Conservation (phyloP, 2,329 filamentous ascomycete genomes). For the Cladosporium sphaerospermum region DNA sequence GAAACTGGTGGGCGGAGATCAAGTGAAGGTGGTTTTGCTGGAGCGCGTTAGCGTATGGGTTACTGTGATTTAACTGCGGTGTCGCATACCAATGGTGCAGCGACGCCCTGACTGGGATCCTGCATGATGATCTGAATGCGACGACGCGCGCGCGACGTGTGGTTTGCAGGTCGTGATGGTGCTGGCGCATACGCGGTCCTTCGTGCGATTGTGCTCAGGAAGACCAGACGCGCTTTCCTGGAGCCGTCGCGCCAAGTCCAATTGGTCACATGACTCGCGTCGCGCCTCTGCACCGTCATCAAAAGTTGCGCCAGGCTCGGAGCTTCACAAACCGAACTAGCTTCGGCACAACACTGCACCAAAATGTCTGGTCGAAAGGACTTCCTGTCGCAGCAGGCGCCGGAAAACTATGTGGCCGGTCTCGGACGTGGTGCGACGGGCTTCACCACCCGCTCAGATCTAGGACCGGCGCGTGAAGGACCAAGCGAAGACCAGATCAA, state of each 20-base stretch:
- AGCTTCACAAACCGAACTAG: background rate
- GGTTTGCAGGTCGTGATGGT: background rate
- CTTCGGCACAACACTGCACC: background rate
- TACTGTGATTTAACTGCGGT: background rate
- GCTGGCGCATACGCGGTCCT: conserved; percentile 5
- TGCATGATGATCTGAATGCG: conserved; percentile 23
- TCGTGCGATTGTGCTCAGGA: background rate
- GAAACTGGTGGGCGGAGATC: conserved; percentile 76
- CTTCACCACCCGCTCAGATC: conserved; percentile 93
- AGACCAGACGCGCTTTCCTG: background rate
- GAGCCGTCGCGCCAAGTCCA: background rate
- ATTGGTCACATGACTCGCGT: conserved; percentile 9
- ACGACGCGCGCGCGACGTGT: background rate
- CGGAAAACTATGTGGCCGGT: conserved; percentile 71
- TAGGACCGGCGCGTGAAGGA: conserved; percentile 89
- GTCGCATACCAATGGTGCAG: conserved; percentile 36
- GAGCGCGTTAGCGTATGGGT: conserved; percentile 9
- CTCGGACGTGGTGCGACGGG: conserved; percentile 95
- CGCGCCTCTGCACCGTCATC: background rate
- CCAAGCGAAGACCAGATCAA: conserved; percentile 98
- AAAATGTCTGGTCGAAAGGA: conserved; percentile 65
- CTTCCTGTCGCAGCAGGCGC: conserved; percentile 74
- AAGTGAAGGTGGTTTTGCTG: conserved; percentile 87
- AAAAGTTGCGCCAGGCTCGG: background rate
- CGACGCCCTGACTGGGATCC: conserved; percentile 45